Base-by-base conservation (phyloP, 305 asterid species). In the Plantago coronopus region DNA sequence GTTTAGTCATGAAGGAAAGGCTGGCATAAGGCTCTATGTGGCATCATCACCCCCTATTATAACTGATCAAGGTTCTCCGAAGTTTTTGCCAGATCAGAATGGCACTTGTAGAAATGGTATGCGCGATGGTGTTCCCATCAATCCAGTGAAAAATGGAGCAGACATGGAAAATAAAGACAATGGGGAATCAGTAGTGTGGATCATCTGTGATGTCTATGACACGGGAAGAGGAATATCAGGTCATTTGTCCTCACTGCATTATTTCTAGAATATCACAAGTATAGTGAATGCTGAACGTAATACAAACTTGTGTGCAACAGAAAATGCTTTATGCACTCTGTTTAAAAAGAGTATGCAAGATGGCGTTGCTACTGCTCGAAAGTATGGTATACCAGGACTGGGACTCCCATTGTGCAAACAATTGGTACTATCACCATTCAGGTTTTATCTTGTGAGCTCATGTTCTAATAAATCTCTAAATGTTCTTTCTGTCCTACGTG, bases 221-320 rank as follows among this genome's bases (percentile, higher is more conserved):
- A 85, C 91, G 0, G 96, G 97, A 58, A 90, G 87, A 63, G 97
- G 97, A 71, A 87, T 90, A 72, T 96, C 97, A 54, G 97, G 97
- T 90, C n/a, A 78, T 17, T 12, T 66, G 40, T 53, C 15, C 50
- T 61, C 12, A 0, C n/a, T n/a, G n/a, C n/a, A n/a, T 42, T 43
- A 44, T 57, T 48, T 17, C 48, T 15, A 29, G 2, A 14, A 22
- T 27, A 20, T 25, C 53, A n/a, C n/a, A 40, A 20, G 10, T 19
- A 17, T 46, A 25, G 48, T 21, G 31, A 19, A 43, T 60, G 20
- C 18, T 38, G 57, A 45, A 38, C 17, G 38, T 62, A 54, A 22
- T 21, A 58, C 38, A 34, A 66, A 61, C 40, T 27, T 61, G 63
- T 29, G 18, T 57, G 63, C 37, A 43, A 72, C 86, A 90, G 97